A percentile compares a stretch with the other conserved stretches of the same genome.
phyloP scores from a whole-genome alignment of 495 filamentous ascomycete genomes.

The Xanthoparmelia taractica region DNA sequence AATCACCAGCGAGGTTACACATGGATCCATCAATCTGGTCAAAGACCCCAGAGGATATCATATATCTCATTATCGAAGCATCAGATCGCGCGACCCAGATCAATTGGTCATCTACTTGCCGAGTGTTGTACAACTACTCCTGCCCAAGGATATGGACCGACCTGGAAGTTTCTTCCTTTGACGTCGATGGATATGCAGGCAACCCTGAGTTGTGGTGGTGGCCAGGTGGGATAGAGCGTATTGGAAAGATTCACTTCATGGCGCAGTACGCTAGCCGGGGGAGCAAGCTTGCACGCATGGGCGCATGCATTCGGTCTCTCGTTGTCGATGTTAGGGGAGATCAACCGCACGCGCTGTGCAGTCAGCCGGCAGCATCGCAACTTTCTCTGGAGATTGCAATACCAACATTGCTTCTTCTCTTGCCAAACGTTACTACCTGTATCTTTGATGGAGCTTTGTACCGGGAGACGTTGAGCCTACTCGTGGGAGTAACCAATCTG shows the following conservation, averaged over 20 bases:
- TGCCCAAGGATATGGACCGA: neutral
- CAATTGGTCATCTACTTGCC: neutral
- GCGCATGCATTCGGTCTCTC: neutral
- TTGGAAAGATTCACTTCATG: neutral
- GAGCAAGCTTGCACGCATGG: neutral
- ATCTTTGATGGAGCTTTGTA: neutral
- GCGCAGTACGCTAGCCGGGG: neutral
- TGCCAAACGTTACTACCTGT: neutral
- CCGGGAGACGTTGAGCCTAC: neutral
- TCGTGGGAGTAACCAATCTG: neutral
- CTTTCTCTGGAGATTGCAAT: neutral
- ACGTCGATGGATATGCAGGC: conserved; percentile 1
- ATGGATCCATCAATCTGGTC: neutral
- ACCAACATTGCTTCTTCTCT: neutral
- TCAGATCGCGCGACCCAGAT: neutral
- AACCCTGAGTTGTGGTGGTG: neutral
- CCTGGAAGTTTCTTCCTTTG: neutral
- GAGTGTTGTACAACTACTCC: neutral
- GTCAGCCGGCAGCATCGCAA: neutral
- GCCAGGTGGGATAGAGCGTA: neutral
- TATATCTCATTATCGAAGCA: neutral
- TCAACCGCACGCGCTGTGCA: neutral
- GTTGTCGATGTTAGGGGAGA: neutral
- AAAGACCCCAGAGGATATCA: neutral
- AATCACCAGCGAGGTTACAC: neutral